Conservation (phyloP, 495 filamentous ascomycete genomes). For the Aspergillus campestris region DNA sequence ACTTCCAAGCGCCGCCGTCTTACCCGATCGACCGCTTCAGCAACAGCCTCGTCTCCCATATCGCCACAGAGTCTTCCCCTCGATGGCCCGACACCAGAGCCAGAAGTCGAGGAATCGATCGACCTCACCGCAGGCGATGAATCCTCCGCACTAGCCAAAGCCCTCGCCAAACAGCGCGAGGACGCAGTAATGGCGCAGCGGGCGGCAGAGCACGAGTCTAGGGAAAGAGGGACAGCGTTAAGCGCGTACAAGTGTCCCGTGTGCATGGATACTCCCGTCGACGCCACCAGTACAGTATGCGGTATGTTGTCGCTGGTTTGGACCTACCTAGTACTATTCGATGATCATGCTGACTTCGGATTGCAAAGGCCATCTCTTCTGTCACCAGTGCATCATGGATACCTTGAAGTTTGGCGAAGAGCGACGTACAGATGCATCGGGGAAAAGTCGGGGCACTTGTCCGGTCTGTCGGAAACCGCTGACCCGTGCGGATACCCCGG, state of each 20-base stretch:
- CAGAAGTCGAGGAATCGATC: conserved; percentile 40
- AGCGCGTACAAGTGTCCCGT: conserved; percentile 64
- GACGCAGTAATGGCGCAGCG: conserved; percentile 43
- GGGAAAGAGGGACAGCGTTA: conserved; percentile 36
- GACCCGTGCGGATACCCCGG: conserved; percentile 17
- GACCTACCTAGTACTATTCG: no score
- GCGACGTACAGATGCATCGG: conserved; percentile 17
- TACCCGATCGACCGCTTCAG: no score
- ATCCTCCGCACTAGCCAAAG: conserved; percentile 33
- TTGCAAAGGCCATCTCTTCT: conserved; percentile 71
- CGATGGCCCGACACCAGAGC: conserved; percentile 12
- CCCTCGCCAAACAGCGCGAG: conserved; percentile 41
- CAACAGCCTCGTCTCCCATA: no score
- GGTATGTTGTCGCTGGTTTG: conserved; percentile 46
- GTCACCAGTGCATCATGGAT: conserved; percentile 69
- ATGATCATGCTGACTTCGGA: conserved; percentile 1
- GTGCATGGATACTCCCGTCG: conserved; percentile 70
- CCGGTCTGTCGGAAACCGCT: conserved; percentile 41
- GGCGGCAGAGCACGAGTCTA: conserved; percentile 33
- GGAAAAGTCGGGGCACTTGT: conserved; percentile 29
- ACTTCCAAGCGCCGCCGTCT: no score
- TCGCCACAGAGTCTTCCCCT: no score
- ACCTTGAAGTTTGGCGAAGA: conserved; percentile 57
- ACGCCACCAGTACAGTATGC: conserved; percentile 72
- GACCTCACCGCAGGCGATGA: conserved; percentile 55